These are phyloP conservation scores for Pseudohalonectria lignicola DNA, from an alignment of 2,329 filamentous ascomycete genomes.

Conservation along the genomic window DNA sequence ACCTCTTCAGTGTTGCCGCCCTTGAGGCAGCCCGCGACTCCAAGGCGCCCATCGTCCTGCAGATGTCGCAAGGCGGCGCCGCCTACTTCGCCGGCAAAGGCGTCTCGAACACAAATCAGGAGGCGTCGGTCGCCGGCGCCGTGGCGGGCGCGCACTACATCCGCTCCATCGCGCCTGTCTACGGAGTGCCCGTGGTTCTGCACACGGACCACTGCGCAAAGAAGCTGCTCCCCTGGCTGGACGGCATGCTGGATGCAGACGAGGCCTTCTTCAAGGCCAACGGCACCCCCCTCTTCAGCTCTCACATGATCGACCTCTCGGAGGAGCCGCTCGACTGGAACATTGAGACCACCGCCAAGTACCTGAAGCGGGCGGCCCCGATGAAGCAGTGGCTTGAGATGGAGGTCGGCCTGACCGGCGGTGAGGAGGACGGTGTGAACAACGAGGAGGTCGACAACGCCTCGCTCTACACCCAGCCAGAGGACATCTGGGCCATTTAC, in stretches of 20 bases:
- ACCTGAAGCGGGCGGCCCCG: constrained; percentile 86
- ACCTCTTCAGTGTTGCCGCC: constrained; percentile 55
- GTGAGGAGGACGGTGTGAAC: constrained; percentile 53
- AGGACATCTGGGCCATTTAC: constrained; percentile 90
- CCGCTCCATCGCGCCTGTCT: constrained; percentile 73
- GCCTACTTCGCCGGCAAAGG: constrained; percentile 91
- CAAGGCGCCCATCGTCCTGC: constrained; percentile 86
- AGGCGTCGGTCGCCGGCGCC: constrained; percentile 78
- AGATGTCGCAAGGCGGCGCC: constrained; percentile 86
- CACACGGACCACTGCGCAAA: constrained; percentile 99
- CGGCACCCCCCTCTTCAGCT: constrained; percentile 79
- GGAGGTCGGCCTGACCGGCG: constrained; percentile 79
- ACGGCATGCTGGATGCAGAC: constrained; percentile 89
- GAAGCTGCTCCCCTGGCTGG: constrained; percentile 97
- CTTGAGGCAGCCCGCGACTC: constrained; percentile 92
- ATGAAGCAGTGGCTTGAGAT: constrained; percentile 99
- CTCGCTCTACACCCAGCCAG: constrained; percentile 93
- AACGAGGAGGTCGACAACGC: constrained; percentile 97
- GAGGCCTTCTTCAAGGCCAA: constrained; percentile 91
- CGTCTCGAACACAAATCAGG: constrained; percentile 70
- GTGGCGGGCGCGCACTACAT: constrained; percentile 90
- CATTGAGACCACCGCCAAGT: constrained; percentile 82
- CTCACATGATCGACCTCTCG: constrained; percentile 97
- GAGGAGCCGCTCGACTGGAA: constrained; percentile 88
- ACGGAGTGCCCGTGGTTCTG: constrained; percentile 83